A percentile compares a stretch with the other conserved stretches of the same genome.
phyloP scores from a whole-genome alignment of 2,329 filamentous ascomycete genomes.

The Knoxdaviesia capensis region DNA sequence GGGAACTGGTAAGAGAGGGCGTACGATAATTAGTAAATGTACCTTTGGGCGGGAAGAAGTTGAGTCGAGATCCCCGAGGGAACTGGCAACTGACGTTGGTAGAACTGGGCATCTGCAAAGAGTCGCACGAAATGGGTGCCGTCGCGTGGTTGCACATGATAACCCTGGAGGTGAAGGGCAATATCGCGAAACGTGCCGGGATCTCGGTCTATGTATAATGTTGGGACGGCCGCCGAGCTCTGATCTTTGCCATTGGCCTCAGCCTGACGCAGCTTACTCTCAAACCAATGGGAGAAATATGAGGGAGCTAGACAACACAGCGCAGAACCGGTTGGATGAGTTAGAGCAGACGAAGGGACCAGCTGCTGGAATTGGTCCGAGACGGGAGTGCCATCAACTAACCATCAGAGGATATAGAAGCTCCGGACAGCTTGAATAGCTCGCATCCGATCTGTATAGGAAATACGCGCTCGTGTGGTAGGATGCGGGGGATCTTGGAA shows the following conservation, averaged over 20 bases:
- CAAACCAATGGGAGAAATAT: slow-evolving; percentile 90
- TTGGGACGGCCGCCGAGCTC: slow-evolving; percentile 27
- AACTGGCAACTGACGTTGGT: slow-evolving; percentile 39
- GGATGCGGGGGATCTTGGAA: slow-evolving; percentile 30
- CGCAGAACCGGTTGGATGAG: slow-evolving; percentile 5
- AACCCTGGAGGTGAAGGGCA: slow-evolving; percentile 75
- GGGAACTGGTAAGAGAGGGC: slow-evolving; percentile 36
- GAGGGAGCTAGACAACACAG: slow-evolving; percentile 47
- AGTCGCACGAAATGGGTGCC: slow-evolving; percentile 77
- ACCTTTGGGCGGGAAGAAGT: neutral
- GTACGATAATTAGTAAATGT: neutral
- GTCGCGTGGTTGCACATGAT: slow-evolving; percentile 66
- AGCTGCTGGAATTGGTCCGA: neutral
- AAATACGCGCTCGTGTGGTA: slow-evolving; percentile 54
- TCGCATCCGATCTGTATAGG: slow-evolving; percentile 55
- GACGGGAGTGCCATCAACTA: slow-evolving; percentile 11
- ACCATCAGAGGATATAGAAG: slow-evolving; percentile 56
- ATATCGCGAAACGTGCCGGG: slow-evolving; percentile 80
- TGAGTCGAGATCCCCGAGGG: neutral
- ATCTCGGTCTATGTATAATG: slow-evolving; percentile 88
- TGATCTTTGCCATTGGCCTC: slow-evolving; percentile 35
- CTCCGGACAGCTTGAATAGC: slow-evolving; percentile 53
- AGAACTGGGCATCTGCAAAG: slow-evolving; percentile 91
- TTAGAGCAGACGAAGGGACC: neutral
- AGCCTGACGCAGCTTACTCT: slow-evolving; percentile 52